Conservation (phyloP, 352 stramenopile genomes). For the Phytophthora hybrid region DNA sequence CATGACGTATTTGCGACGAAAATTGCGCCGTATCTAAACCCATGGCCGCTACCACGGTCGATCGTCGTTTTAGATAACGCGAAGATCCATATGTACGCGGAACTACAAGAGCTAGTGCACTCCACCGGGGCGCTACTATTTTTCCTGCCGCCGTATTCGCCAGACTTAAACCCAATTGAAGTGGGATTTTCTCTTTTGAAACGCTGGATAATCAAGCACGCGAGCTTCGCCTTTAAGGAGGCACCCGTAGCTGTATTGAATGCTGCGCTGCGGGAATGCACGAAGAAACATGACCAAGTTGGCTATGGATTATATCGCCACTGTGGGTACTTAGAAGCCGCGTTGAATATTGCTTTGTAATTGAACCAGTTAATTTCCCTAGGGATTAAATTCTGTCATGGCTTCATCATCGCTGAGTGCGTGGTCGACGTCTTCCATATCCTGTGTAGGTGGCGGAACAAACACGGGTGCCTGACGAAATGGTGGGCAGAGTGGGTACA, state of each 20-base stretch:
- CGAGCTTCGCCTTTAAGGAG: constrained; percentile 21
- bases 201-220: constrained; percentile 31
- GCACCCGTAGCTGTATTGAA: constrained; percentile 3
- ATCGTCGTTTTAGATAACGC: constrained; percentile 44
- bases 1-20: constrained; percentile 28
- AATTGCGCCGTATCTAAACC: constrained; percentile 37
- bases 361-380: too few relatives aligned
- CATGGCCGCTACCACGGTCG: constrained; percentile 34
- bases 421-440: constrained; percentile 15
- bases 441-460: not conserved
- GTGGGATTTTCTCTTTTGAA: constrained; percentile 33
- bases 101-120: constrained; percentile 19
- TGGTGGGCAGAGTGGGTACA: constrained; percentile 2
- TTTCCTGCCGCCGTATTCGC: constrained; percentile 33
- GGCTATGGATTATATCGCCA: constrained; percentile 13
- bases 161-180: constrained; percentile 39
- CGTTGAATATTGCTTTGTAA: not conserved
- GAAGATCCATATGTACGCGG: constrained; percentile 41
- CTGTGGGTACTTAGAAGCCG: constrained; percentile 15
- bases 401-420: constrained; percentile 6
- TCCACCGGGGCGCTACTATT: constrained; percentile 21
- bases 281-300: constrained; percentile 4
- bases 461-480: constrained; percentile 2
- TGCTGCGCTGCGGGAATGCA: constrained; percentile 10
- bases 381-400: too few relatives aligned